Base-by-base conservation (phyloP, 192 early-diverging fungal species). In the Entophlyctis helioformis region DNA sequence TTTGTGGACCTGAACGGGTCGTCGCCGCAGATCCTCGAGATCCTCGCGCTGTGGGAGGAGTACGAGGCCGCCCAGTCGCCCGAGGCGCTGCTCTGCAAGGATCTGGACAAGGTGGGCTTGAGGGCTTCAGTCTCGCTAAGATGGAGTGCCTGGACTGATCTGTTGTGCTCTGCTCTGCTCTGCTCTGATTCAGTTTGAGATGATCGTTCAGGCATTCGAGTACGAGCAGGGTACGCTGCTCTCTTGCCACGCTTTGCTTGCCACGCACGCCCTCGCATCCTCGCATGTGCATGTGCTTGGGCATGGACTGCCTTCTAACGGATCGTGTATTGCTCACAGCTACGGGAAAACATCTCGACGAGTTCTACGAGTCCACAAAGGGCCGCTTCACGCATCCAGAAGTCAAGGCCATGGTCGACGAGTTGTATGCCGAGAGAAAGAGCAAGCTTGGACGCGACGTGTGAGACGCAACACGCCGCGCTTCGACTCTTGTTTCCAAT, bases 31-130 rank as follows among this genome's bases (percentile, higher is more conserved):
- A 82, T 83, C 16, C 33, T 59, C 22, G 91, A 96, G 49, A 91
- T 96, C 25, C 50, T 56, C 15, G 66, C 45, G 3, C 48, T 96
- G 35, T 96, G 89, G 90, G 44, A 58, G 22, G 91, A 96, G 48
- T 96, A 90, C 49, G 91, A 96, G 54, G 71, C 80, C 7, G 72
- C 63, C 6, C 38, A 42, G 16, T 87, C 87, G 2, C 51, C 55
- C 1, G 91, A 96, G 49, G 87, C 91, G 0, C 54, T 75, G 11
- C 51, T 91, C 23, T 86, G 89, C 31, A 88, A 91, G 36, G 88
- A 96, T 56, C 58, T 96, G 53, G 91, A 96, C 63, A 96, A 96
- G n/a, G n/a, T n/a, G n/a, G n/a, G n/a, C n/a, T n/a, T n/a, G n/a
- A n/a, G n/a, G n/a, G n/a, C n/a, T n/a, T n/a, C n/a, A n/a, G n/a